These are phyloP conservation scores for Candida coquimbonensis DNA, from an alignment of 805 yeast species.

Conservation along the genomic window DNA sequence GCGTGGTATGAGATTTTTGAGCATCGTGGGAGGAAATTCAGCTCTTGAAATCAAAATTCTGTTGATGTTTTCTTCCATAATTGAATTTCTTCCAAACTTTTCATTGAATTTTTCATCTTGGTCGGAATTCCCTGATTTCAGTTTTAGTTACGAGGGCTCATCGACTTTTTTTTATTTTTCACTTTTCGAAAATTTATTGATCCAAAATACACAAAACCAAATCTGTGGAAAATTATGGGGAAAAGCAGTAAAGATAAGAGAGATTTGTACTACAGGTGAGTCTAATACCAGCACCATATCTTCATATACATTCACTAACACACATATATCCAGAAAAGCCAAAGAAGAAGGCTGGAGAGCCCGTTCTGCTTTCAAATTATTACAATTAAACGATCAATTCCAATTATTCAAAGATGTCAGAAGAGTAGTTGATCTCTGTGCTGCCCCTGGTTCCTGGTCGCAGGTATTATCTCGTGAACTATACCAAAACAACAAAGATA, in stretches of 20 bases:
- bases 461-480: slow-evolving; percentile 80
- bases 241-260: slow-evolving; percentile 92
- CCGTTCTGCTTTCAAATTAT: slow-evolving; percentile 87
- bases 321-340: slow-evolving; percentile 52
- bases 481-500: slow-evolving; percentile 33
- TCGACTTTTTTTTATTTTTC: not conserved
- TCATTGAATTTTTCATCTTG: not conserved
- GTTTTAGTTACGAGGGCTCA: not conserved
- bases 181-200: not conserved
- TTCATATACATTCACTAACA: slow-evolving; percentile 9
- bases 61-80: too few species aligned
- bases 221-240: slow-evolving; percentile 52
- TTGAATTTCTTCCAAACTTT: too few species aligned
- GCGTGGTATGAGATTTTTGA: slow-evolving; percentile 3
- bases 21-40: not conserved
- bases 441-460: slow-evolving; percentile 99
- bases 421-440: slow-evolving; percentile 93
- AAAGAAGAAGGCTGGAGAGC: slow-evolving; percentile 99
- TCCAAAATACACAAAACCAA: not conserved
- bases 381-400: slow-evolving; percentile 88
- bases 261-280: slow-evolving; percentile 65
- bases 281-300: not conserved
- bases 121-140: not conserved
- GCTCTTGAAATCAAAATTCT: not conserved
- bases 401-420: slow-evolving; percentile 61